Percentiles rank a stretch among this genome's conserved stretches.
phyloP scores from a whole-genome alignment of 257 asterid species.

The Petrea volubilis region DNA sequence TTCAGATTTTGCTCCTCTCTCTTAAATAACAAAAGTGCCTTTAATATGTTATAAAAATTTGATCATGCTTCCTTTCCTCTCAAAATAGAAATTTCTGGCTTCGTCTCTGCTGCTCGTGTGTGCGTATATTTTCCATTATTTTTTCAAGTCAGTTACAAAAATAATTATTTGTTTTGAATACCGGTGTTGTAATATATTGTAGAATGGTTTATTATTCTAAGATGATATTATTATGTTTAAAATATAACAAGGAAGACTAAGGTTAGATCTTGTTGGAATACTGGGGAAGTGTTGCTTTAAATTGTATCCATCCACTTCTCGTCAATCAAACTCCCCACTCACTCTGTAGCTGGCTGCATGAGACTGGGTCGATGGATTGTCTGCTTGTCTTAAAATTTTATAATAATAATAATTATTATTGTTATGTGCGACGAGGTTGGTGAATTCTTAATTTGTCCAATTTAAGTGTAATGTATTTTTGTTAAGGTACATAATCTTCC shows the following conservation, averaged over 20 bases:
- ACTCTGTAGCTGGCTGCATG: constrained; percentile 8
- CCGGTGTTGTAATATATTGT: not conserved
- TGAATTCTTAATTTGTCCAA: not conserved
- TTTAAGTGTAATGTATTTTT: not conserved
- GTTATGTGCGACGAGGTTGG: not conserved
- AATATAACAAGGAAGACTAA: not conserved
- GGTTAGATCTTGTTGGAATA: constrained; percentile 7
- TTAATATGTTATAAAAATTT: too few species aligned
- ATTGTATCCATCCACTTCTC: constrained; percentile 10
- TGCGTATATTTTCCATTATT: not conserved
- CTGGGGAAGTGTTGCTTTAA: not conserved
- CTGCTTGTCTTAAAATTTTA: not conserved
- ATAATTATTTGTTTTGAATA: not conserved
- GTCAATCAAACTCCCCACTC: constrained; percentile 19
- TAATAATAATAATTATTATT: not conserved
- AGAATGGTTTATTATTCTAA: not conserved
- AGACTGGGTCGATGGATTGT: constrained; percentile 18
- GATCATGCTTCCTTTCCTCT: too few species aligned
- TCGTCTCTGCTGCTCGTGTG: too few species aligned
- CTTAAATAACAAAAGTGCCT: too few species aligned
- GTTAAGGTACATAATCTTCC: not conserved
- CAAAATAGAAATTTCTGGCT: too few species aligned
- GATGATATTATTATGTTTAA: constrained; percentile 7
- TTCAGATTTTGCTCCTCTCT: too few species aligned
- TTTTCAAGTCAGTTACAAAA: not conserved